A percentile compares a stretch with the other conserved stretches of the same genome.
These are phyloP conservation scores for Sarcodon sp. DNA, from an alignment of 768 basidiomycete species.

Conservation along the genomic window DNA sequence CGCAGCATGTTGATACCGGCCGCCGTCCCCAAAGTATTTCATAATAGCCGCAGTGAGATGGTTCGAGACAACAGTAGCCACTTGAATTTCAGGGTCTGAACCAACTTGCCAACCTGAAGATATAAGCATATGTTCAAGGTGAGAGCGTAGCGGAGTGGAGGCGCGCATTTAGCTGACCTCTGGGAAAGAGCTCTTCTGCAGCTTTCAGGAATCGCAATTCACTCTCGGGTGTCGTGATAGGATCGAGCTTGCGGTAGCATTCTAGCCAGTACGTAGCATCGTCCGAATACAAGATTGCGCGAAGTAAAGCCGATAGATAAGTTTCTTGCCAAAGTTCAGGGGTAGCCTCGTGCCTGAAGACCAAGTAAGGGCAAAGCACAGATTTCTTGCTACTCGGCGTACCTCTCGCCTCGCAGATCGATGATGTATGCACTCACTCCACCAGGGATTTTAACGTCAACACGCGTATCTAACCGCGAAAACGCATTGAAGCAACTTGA, in stretches of 20 bases:
- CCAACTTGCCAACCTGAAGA: constrained; percentile 90
- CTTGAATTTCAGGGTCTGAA: constrained; percentile 97
- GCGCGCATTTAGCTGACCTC: constrained; percentile 35
- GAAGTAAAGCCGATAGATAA: constrained; percentile 83
- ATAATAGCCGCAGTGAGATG: constrained; percentile 90
- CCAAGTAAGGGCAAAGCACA: constrained; percentile 4
- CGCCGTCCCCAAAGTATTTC: constrained; percentile 95
- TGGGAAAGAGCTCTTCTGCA: constrained; percentile 78
- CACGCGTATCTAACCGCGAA: constrained; percentile 89
- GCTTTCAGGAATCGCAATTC: constrained; percentile 87
- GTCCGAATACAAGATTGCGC: constrained; percentile 91
- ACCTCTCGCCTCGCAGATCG: constrained; percentile 91
- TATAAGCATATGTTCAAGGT: neutral
- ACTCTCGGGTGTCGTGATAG: constrained; percentile 79
- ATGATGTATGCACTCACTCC: constrained; percentile 92
- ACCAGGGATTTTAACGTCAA: constrained; percentile 97
- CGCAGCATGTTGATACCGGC: constrained; percentile 74
- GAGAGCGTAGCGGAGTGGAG: neutral
- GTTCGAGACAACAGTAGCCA: constrained; percentile 92
- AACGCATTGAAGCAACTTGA: constrained; percentile 94
- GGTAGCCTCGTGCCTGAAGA: constrained; percentile 72
- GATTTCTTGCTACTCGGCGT: constrained; percentile 15
- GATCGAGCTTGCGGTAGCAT: constrained; percentile 91
- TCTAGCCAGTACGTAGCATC: constrained; percentile 87
- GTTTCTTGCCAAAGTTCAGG: constrained; percentile 96